Base-by-base conservation (phyloP, 306 rosid genomes). In the Inga oerstediana region DNA sequence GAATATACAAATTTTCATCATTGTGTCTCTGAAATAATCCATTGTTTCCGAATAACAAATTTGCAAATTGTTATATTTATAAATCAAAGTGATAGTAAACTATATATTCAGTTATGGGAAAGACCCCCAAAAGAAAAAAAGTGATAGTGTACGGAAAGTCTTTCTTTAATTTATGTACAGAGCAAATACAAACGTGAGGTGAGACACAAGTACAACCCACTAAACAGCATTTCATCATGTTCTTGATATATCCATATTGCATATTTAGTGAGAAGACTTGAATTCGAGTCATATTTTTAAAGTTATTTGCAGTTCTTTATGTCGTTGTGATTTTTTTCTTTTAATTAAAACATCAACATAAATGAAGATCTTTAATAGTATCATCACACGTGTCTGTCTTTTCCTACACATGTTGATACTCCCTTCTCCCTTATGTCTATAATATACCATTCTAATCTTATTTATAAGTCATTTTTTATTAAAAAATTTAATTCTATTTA, bases 391-490 rank as follows among this genome's bases (percentile, higher is more conserved):
- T 10, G 54, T 14, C 19, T 14, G 4, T 13, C 16, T 14, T 14
- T 48, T 14, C 16, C 1, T 2, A 10, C 5, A 49, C 13, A 4
- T 49, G 1, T 49, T 12, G 13, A 48, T 11, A 48, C 3, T 48
- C 1, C 0, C 41, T 5, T 7, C 0, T 48, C 1, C 0, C 41
- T 5, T 7, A 0, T 5, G 7, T 37, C 37, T 0, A 37, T 0
- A 5, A 5, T 37, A 5, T 37, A 4, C 30, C 30, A 27, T 1
- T 27, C 30, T 27, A 27, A 27, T 27, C 30, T 1, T 27, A 27
- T 27, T 27, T 27, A 27, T 27, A 27, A 27, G 30, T 27, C 30
- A 27, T 27, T 27, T 27, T 27, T 27, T 27, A 27, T 27, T 0
- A 27, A 27, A 27, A 27, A 27, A 27, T 27, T 27, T 27, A 1